phyloP scores from a whole-genome alignment of 306 rosid species.

The Quillaja saponaria region DNA sequence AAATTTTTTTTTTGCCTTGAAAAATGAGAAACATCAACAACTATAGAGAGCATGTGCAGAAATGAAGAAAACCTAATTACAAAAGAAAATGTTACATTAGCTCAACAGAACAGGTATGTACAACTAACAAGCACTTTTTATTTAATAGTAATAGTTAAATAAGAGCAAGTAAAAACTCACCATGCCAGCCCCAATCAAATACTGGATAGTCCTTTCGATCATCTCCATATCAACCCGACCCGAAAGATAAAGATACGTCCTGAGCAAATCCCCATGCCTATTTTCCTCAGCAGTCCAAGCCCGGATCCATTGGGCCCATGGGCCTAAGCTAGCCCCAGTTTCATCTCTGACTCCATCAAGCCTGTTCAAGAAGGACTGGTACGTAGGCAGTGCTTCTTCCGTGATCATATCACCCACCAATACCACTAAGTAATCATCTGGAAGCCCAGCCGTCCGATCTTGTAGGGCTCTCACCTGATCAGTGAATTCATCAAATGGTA shows the following conservation, averaged over 20 bases:
- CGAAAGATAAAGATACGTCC: slow-evolving; percentile 61
- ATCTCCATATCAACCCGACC: slow-evolving; percentile 84
- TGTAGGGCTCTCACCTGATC: slow-evolving; percentile 56
- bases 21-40: too few species aligned
- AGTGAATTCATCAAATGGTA: slow-evolving; percentile 43
- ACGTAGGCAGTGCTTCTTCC: slow-evolving; percentile 84
- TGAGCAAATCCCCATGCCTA: slow-evolving; percentile 78
- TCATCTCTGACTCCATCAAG: slow-evolving; percentile 69
- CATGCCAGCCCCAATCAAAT: slow-evolving; percentile 72
- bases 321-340: slow-evolving; percentile 54
- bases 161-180: too few species aligned
- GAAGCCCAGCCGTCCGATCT: slow-evolving; percentile 59
- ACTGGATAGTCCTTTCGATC: slow-evolving; percentile 68
- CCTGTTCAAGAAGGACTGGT: slow-evolving; percentile 66
- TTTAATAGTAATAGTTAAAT: too few species aligned
- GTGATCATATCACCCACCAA: slow-evolving; percentile 73
- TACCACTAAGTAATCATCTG: slow-evolving; percentile 75
- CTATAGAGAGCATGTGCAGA: too few species aligned
- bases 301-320: slow-evolving; percentile 84
- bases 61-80: too few species aligned
- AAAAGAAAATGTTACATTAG: too few species aligned
- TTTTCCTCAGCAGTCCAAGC: slow-evolving; percentile 85
- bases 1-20: too few species aligned
- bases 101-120: too few species aligned
- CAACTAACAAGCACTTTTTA: too few species aligned